phyloP scores from a whole-genome alignment of 176 grass and related monocot genomes.

The Musa itinerans region DNA sequence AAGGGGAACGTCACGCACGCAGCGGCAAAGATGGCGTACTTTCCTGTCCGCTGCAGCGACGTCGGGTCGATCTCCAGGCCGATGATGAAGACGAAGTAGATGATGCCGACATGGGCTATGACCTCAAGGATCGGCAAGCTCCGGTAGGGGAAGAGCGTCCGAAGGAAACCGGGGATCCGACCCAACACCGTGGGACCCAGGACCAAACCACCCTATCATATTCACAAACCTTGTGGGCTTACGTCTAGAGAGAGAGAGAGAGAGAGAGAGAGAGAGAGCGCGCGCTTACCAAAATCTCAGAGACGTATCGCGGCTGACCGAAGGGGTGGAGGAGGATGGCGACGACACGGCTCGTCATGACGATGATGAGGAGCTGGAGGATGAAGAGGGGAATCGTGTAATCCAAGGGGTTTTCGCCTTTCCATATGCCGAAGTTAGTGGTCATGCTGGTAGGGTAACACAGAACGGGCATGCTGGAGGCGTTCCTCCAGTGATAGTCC shows the following conservation, averaged over 20 bases:
- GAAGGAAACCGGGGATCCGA: slow-evolving; percentile 23
- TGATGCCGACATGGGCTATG: slow-evolving; percentile 63
- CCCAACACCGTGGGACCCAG: slow-evolving; percentile 64
- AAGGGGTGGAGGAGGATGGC: slow-evolving; percentile 61
- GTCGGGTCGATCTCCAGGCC: slow-evolving; percentile 79
- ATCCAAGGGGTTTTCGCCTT: slow-evolving; percentile 53
- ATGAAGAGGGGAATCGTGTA: slow-evolving; percentile 80
- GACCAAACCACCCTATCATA: slow-evolving; percentile 47
- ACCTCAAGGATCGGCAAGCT: slow-evolving; percentile 76
- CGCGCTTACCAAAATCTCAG: slow-evolving; percentile 54
- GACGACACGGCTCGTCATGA: slow-evolving; percentile 53
- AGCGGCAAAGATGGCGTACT: slow-evolving; percentile 42
- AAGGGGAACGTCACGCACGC: slow-evolving; percentile 66
- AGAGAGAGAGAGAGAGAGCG: too few species aligned
- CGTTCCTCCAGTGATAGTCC: slow-evolving; percentile 7
- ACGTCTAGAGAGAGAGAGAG: not conserved
- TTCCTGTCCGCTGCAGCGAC: slow-evolving; percentile 43
- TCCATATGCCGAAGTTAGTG: slow-evolving; percentile 49
- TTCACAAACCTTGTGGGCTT: not conserved
- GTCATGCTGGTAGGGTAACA: slow-evolving; percentile 72
- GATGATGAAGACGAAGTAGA: slow-evolving; percentile 71
- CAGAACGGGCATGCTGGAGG: slow-evolving; percentile 22
- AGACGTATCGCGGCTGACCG: slow-evolving; percentile 74
- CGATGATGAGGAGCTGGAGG: slow-evolving; percentile 69
- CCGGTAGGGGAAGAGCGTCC: slow-evolving; percentile 42